A percentile compares a stretch with the other conserved stretches of the same genome.
Evolutionary conservation across 768 basidiomycete species (phyloP).

Genomic region (Mycena vitilis): DNA sequence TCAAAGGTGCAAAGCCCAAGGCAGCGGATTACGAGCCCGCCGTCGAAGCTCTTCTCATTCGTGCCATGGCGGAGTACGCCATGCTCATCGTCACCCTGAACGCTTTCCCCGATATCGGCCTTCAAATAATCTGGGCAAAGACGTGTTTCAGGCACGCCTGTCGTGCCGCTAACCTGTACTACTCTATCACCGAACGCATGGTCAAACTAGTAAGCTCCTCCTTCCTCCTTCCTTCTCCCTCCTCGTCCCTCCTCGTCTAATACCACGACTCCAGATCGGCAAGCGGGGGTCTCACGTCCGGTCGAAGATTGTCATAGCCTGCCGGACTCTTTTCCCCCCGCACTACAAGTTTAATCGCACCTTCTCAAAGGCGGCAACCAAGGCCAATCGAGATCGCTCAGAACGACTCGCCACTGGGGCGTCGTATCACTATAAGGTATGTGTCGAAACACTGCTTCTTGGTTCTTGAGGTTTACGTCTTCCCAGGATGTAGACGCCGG

Average conservation of each 20-base stretch:
- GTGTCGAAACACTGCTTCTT: not conserved
- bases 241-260: not conserved
- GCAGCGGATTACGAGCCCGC: conserved; percentile 12
- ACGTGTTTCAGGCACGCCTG: not conserved
- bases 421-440: conserved; percentile 5
- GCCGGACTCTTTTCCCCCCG: not conserved
- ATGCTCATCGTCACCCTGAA: conserved; percentile 3
- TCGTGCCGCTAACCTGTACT: not conserved
- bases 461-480: not conserved
- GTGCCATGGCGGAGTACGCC: conserved; percentile 4
- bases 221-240: not conserved
- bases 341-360: conserved; percentile 11
- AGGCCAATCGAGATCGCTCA: not conserved
- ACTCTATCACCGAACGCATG: not conserved
- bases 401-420: not conserved
- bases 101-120: not conserved
- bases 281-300: conserved; percentile 11
- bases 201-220: not conserved
- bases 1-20: not conserved
- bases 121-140: conserved; percentile 4
- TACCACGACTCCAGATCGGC: not conserved
- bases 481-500: not conserved
- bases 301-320: not conserved
- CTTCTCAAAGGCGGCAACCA: not conserved
- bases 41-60: not conserved